A percentile compares a stretch with the other conserved stretches of the same genome.
These are phyloP conservation scores for Neurospora africana DNA, from an alignment of 495 filamentous ascomycete genomes.

Conservation along the genomic window DNA sequence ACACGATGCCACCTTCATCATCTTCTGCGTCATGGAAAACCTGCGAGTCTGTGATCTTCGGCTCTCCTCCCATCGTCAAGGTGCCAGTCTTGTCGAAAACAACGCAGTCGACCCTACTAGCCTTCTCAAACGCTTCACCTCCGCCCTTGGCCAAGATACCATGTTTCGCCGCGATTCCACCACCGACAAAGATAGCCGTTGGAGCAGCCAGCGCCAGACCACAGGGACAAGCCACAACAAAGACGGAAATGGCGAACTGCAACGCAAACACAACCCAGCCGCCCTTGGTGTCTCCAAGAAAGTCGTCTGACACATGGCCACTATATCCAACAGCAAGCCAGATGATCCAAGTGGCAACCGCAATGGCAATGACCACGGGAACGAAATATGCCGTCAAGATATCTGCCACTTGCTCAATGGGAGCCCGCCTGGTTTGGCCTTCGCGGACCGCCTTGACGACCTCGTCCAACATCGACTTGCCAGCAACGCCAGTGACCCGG, in stretches of 20 bases:
- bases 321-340: constrained; percentile 72
- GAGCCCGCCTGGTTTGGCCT: constrained; percentile 79
- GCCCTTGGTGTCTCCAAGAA: constrained; percentile 53
- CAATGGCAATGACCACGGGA: constrained; percentile 70
- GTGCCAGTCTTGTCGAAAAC: constrained; percentile 98
- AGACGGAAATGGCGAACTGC: constrained; percentile 88
- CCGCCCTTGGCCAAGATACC: constrained; percentile 94
- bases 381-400: constrained; percentile 81
- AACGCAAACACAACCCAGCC: constrained; percentile 83
- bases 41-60: constrained; percentile 64
- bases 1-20: constrained; percentile 11
- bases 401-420: constrained; percentile 79
- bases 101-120: constrained; percentile 71
- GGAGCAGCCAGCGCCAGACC: constrained; percentile 87
- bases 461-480: constrained; percentile 82
- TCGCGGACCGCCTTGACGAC: constrained; percentile 86
- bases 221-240: constrained; percentile 91
- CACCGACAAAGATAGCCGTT: constrained; percentile 86
- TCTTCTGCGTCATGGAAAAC: constrained; percentile 21
- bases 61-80: constrained; percentile 73
- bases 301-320: constrained; percentile 54
- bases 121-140: constrained; percentile 91
- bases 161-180: constrained; percentile 74
- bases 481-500: constrained; percentile 56
- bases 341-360: constrained; percentile 69